Conservation (phyloP, 352 stramenopile species). For the Globisporangium uncinulatum region DNA sequence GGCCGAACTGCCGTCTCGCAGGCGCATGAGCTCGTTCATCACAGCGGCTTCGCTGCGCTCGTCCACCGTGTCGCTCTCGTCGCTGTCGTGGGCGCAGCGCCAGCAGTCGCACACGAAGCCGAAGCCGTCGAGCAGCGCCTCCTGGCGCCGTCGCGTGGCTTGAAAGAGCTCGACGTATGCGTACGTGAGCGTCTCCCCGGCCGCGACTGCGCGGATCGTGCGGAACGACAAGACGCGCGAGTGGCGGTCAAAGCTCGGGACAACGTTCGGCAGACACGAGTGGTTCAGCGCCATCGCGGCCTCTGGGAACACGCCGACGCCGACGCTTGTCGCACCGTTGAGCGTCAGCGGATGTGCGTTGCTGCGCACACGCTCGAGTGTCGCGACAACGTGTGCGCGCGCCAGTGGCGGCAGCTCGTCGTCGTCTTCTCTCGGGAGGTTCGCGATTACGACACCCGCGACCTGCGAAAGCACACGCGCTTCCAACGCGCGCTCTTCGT, state of each 20-base stretch:
- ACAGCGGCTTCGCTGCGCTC: neutral
- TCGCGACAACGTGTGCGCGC: constrained; percentile 23
- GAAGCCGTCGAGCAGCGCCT: constrained; percentile 33
- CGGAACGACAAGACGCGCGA: constrained; percentile 46
- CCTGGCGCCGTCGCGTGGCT: constrained; percentile 24
- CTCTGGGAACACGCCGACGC: constrained; percentile 56
- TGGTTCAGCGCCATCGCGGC: constrained; percentile 69
- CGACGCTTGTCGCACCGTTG: constrained; percentile 31
- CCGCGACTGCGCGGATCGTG: constrained; percentile 27
- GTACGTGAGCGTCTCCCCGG: constrained; percentile 32
- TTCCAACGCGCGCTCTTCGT: constrained; percentile 2
- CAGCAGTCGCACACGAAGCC: constrained; percentile 43
- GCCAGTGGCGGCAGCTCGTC: neutral
- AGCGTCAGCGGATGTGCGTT: constrained; percentile 54
- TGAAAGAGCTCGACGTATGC: constrained; percentile 55
- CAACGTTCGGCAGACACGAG: constrained; percentile 58
- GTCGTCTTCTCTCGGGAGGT: neutral
- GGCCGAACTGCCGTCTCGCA: neutral
- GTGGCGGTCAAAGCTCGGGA: constrained; percentile 35
- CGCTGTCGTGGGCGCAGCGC: constrained; percentile 21
- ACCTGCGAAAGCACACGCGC: neutral
- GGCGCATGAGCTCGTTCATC: constrained; percentile 28
- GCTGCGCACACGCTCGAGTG: constrained; percentile 35
- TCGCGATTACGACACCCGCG: neutral
- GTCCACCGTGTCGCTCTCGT: constrained; percentile 3